These are phyloP conservation scores for Saksenaea vasiformis DNA, from an alignment of 371 early-diverging fungal species.

Conservation along the genomic window DNA sequence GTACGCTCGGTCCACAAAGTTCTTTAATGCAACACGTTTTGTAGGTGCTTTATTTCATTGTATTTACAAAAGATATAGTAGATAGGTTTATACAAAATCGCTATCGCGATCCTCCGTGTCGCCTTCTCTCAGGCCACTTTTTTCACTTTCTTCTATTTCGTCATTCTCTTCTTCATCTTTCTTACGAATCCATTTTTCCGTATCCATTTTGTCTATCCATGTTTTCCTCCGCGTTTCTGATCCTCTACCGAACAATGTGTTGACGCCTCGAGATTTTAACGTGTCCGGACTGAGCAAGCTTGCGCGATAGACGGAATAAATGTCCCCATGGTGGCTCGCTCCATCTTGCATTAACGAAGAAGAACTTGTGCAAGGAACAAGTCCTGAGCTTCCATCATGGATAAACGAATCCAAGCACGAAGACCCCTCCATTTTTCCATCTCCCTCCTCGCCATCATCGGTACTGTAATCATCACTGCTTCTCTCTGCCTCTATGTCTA, in stretches of 20 bases:
- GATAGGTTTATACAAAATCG: neutral
- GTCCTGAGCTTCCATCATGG: conserved; percentile 9
- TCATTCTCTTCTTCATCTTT: neutral
- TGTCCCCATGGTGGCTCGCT: neutral
- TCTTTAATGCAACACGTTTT: neutral
- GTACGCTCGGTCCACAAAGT: neutral
- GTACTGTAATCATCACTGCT: conserved; percentile 9
- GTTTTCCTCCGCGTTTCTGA: neutral
- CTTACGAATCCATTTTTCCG: neutral
- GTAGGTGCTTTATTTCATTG: neutral
- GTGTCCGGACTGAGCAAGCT: neutral
- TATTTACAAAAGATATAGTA: neutral
- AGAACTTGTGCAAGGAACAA: neutral
- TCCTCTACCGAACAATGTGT: neutral
- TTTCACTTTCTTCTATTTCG: neutral
- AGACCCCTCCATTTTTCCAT: neutral
- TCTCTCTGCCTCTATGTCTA: conserved; percentile 11
- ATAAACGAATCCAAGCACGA: conserved; percentile 8
- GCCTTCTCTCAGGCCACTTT: neutral
- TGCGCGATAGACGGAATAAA: neutral
- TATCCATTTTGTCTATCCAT: neutral
- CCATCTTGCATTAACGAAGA: neutral
- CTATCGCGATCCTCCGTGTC: neutral
- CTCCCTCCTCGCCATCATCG: conserved; percentile 2
- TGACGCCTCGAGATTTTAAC: neutral